Evolutionary conservation across 495 filamentous ascomycete genomes (phyloP).

Genomic region (Penicillium maclennaniae): DNA sequence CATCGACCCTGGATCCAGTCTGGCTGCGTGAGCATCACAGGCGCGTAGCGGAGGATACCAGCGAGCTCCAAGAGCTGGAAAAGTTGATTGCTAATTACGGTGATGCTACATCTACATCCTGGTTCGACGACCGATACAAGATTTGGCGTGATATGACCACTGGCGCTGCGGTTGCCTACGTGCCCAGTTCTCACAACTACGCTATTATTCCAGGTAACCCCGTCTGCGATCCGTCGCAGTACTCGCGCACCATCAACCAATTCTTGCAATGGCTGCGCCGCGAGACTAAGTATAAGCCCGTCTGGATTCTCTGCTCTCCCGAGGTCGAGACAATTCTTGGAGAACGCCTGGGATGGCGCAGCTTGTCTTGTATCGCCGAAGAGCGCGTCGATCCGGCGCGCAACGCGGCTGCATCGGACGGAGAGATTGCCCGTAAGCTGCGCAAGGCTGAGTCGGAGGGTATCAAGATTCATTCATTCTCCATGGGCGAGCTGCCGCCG

Average conservation of each 20-base stretch:
- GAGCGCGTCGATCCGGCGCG: slow-evolving; percentile 67
- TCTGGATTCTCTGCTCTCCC: slow-evolving; percentile 73
- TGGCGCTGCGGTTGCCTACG: slow-evolving; percentile 75
- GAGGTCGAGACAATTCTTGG: slow-evolving; percentile 71
- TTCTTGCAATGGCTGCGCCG: slow-evolving; percentile 71
- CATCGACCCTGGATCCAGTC: slow-evolving; percentile 64
- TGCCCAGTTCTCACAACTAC: slow-evolving; percentile 65
- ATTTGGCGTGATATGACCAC: slow-evolving; percentile 75
- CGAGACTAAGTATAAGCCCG: slow-evolving; percentile 67
- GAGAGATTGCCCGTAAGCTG: slow-evolving; percentile 63
- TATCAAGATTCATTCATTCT: slow-evolving; percentile 65
- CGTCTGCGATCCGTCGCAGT: slow-evolving; percentile 69
- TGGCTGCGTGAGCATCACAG: slow-evolving; percentile 47
- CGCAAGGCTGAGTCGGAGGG: slow-evolving; percentile 75
- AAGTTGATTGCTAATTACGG: slow-evolving; percentile 87
- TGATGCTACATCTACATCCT: slow-evolving; percentile 82
- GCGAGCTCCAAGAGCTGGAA: slow-evolving; percentile 66
- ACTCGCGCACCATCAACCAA: slow-evolving; percentile 60
- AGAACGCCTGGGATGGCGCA: slow-evolving; percentile 74
- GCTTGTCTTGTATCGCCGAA: slow-evolving; percentile 77
- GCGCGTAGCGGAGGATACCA: slow-evolving; percentile 36
- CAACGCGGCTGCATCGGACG: slow-evolving; percentile 51
- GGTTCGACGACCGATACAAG: slow-evolving; percentile 76
- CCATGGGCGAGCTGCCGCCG: slow-evolving; percentile 55
- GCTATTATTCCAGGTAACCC: slow-evolving; percentile 80